Evolutionary conservation across 768 basidiomycete genomes (phyloP).

Genomic region (Chalciporus sphaerocephalus): DNA sequence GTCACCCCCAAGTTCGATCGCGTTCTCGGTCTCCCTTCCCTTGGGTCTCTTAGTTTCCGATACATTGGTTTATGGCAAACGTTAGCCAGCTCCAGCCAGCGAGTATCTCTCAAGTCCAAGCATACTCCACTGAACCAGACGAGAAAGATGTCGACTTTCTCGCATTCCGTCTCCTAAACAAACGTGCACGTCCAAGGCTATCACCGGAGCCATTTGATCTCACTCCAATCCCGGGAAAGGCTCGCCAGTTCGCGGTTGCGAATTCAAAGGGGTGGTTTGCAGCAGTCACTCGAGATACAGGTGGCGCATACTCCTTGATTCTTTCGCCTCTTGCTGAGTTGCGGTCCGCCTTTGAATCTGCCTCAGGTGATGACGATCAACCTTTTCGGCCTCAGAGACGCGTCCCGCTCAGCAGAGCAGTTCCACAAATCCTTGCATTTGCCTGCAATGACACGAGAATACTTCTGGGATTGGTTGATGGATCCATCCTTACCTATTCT

Average conservation of each 20-base stretch:
- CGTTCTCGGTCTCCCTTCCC: neutral
- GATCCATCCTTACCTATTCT: slow-evolving; percentile 59
- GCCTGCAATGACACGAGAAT: slow-evolving; percentile 58
- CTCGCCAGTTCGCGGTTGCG: slow-evolving; percentile 53
- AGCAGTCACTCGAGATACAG: slow-evolving; percentile 42
- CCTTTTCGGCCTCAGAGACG: slow-evolving; percentile 52
- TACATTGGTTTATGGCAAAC: slow-evolving; percentile 22
- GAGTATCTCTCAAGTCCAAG: slow-evolving; percentile 20
- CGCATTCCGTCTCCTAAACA: slow-evolving; percentile 43
- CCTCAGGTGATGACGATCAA: slow-evolving; percentile 36
- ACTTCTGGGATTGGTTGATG: slow-evolving; percentile 54
- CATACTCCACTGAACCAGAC: slow-evolving; percentile 19
- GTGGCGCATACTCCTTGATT: slow-evolving; percentile 42
- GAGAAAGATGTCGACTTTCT: slow-evolving; percentile 36
- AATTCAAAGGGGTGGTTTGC: slow-evolving; percentile 69
- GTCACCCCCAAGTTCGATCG: neutral
- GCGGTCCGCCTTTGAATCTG: slow-evolving; percentile 46
- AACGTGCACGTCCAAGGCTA: slow-evolving; percentile 59
- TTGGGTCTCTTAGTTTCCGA: neutral
- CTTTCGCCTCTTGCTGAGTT: slow-evolving; percentile 59
- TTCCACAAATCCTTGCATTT: slow-evolving; percentile 54
- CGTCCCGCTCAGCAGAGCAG: slow-evolving; percentile 39
- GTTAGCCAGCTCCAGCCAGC: slow-evolving; percentile 31
- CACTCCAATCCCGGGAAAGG: slow-evolving; percentile 39
- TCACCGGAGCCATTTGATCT: slow-evolving; percentile 50